These are phyloP conservation scores for Harringtonia aguacate DNA, from an alignment of 2,329 filamentous ascomycete genomes.

Conservation along the genomic window DNA sequence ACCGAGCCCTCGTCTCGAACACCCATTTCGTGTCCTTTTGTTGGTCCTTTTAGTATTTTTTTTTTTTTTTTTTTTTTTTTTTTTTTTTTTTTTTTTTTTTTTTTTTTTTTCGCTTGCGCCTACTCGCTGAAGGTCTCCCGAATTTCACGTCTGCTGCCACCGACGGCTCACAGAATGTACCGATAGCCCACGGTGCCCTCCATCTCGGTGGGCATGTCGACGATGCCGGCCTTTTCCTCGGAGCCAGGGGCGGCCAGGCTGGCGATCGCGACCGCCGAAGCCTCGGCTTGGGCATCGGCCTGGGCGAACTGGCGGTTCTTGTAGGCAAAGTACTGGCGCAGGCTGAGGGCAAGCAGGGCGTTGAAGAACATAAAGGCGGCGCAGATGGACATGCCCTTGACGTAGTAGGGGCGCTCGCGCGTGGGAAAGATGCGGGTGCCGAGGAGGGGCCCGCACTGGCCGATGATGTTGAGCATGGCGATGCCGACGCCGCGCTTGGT, in stretches of 20 bases:
- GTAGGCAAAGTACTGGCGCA: slow-evolving; percentile 21
- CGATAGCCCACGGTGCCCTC: slow-evolving; percentile 12
- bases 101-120: no score
- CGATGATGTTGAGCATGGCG: slow-evolving; percentile 49
- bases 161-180: slow-evolving; percentile 9
- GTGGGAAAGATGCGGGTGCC: slow-evolving; percentile 54
- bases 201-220: slow-evolving; percentile 4
- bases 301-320: slow-evolving; percentile 22
- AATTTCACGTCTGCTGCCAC: not conserved
- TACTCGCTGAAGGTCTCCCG: no score
- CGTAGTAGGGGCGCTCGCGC: slow-evolving; percentile 23
- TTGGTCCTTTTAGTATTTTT: no score
- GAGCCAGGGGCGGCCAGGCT: not conserved
- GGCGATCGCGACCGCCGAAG: not conserved
- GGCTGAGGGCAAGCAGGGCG: slow-evolving; percentile 21
- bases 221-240: slow-evolving; percentile 5
- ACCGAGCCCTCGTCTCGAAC: no score
- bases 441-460: slow-evolving; percentile 51
- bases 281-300: slow-evolving; percentile 12
- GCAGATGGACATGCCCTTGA: slow-evolving; percentile 27
- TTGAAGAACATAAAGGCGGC: slow-evolving; percentile 31
- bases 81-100: no score
- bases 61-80: no score
- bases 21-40: no score
- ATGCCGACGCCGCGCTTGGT: slow-evolving; percentile 54